Conservation (phyloP, 2,329 filamentous ascomycete genomes). For the Phyllosticta ampelicida region DNA sequence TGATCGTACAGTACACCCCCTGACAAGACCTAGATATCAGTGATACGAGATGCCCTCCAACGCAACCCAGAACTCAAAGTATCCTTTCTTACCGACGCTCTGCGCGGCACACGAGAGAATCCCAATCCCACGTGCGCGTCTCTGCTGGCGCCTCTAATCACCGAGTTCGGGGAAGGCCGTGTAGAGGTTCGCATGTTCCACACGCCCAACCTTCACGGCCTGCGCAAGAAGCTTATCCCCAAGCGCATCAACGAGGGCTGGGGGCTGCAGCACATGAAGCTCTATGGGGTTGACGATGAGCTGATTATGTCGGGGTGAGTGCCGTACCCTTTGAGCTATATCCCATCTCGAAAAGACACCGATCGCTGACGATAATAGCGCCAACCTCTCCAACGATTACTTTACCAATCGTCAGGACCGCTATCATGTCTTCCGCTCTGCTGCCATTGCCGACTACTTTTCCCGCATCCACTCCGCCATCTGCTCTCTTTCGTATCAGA, state of each 20-base stretch:
- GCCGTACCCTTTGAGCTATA: neutral
- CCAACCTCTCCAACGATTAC: slow-evolving; percentile 87
- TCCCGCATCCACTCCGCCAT: slow-evolving; percentile 65
- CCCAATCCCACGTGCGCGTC: slow-evolving; percentile 81
- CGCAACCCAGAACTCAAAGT: slow-evolving; percentile 66
- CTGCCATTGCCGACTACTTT: slow-evolving; percentile 73
- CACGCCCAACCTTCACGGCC: slow-evolving; percentile 84
- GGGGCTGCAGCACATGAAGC: slow-evolving; percentile 98
- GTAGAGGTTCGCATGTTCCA: slow-evolving; percentile 97
- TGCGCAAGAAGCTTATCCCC: slow-evolving; percentile 74
- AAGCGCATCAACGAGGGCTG: slow-evolving; percentile 94
- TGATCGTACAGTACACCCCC: neutral
- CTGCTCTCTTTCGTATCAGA: slow-evolving; percentile 68
- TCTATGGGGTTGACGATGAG: slow-evolving; percentile 92
- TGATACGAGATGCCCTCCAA: slow-evolving; percentile 62
- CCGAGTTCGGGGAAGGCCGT: slow-evolving; percentile 70
- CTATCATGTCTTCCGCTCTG: slow-evolving; percentile 81
- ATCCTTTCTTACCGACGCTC: slow-evolving; percentile 81
- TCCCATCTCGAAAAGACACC: neutral
- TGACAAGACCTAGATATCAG: slow-evolving; percentile 49
- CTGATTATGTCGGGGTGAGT: slow-evolving; percentile 80
- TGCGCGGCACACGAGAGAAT: slow-evolving; percentile 84
- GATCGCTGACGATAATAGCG: slow-evolving; percentile 33
- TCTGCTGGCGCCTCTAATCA: slow-evolving; percentile 69
- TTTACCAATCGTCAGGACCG: slow-evolving; percentile 93